A percentile compares a stretch with the other conserved stretches of the same genome.
These are phyloP conservation scores for Austroboletus niveus DNA, from an alignment of 1,284 basidiomycete genomes.

Conservation along the genomic window DNA sequence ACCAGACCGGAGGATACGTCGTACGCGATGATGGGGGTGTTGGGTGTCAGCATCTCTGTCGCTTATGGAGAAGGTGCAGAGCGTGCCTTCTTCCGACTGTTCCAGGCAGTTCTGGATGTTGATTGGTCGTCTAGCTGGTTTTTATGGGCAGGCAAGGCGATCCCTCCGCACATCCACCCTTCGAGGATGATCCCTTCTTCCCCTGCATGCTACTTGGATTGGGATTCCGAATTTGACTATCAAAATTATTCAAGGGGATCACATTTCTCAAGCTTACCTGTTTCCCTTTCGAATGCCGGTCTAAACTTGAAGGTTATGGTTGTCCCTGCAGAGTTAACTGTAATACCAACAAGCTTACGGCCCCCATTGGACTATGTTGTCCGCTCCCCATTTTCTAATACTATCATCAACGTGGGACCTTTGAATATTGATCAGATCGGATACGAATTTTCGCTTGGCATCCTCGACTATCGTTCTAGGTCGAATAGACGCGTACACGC, in stretches of 20 bases:
- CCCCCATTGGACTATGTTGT: background rate
- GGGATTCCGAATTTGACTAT: background rate
- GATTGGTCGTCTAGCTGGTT: slow-evolving; percentile 1
- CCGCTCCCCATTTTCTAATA: background rate
- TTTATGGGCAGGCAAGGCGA: slow-evolving; percentile 5
- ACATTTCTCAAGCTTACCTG: too few species aligned
- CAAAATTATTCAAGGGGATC: background rate
- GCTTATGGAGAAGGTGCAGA: slow-evolving; percentile 14
- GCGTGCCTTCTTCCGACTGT: slow-evolving; percentile 11
- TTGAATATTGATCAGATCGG: too few species aligned
- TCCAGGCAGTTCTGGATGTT: slow-evolving; percentile 7
- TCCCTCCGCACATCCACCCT: background rate
- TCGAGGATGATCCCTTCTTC: slow-evolving; percentile 11
- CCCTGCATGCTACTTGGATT: slow-evolving; percentile 1
- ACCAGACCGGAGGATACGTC: slow-evolving; percentile 11
- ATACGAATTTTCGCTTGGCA: background rate
- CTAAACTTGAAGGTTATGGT: background rate
- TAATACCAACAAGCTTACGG: too few species aligned
- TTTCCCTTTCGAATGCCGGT: background rate
- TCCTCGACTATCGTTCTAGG: background rate
- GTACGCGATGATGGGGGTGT: slow-evolving; percentile 15
- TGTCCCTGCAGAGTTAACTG: background rate
- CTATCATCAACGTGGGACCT: background rate
- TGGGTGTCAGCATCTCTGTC: slow-evolving; percentile 8
- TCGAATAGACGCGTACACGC: too few species aligned